Base-by-base conservation (phyloP, 306 rosid species). In the Lathyrus tuberosus region DNA sequence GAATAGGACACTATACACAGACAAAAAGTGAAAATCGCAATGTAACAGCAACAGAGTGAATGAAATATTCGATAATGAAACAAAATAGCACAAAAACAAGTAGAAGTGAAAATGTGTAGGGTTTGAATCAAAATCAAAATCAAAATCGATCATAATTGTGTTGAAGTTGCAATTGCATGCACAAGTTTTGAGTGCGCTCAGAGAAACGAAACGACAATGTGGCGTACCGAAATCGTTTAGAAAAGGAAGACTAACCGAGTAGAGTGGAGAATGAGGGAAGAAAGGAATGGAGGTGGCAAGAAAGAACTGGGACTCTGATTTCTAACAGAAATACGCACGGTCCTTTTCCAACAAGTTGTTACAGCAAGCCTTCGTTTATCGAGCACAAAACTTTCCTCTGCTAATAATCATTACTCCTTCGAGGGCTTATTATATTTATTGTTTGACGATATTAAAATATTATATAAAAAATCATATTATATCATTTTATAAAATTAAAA, bases 91-190 rank as follows among this genome's bases (percentile, higher is more conserved):
- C 2, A 10, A 1, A 62, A 40, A 37, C 5, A 8, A 6, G 6
- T 41, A 28, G 3, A 69, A 14, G 2, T 31, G 51, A 46, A 31
- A 66, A 33, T 49, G 72, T 33, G 20, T 53, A 53, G 64, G 10
- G 15, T 7, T 4, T 33, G 10, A 20, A 69, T 37, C 3, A n/a
- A 10, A 17, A 38, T 9, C 14, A 53, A 38, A 22, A 40, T 35
- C 10, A 53, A 38, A 24, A 40, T 35, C 5, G 1, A 35, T 20
- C 20, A 12, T 16, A 44, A 12, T 15, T 42, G 12, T n/a, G 10
- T n/a, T 54, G 16, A 69, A 69, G 8, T 14, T 69, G 65, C 52
- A 40, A 6, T 22, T 69, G 65, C 53, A 40, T 22, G 42, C 43
- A 15, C 12, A 2, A 10, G 15, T 2, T 53, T 14, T 5, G 6